Percentiles rank a stretch among this genome's conserved stretches.
Evolutionary conservation across 2,329 filamentous ascomycete genomes (phyloP).

Genomic region (Trichoderma asperellum): DNA sequence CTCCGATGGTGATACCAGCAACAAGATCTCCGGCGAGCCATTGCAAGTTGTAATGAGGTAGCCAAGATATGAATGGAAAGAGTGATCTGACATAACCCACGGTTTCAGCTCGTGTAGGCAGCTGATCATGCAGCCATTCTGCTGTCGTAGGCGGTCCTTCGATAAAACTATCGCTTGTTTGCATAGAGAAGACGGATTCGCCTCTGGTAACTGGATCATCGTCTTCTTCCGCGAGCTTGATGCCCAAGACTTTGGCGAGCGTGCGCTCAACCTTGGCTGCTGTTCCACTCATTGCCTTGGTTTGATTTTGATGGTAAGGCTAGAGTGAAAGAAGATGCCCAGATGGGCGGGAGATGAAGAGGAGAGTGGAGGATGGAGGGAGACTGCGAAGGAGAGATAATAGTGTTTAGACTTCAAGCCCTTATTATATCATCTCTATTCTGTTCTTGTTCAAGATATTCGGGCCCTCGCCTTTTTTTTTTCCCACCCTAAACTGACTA

Average conservation of each 20-base stretch:
- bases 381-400: not conserved
- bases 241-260: slow-evolving; percentile 79
- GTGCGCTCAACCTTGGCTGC: slow-evolving; percentile 67
- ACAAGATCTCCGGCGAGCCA: slow-evolving; percentile 91
- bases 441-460: not conserved
- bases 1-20: slow-evolving; percentile 67
- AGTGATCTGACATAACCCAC: slow-evolving; percentile 68
- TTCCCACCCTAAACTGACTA: not conserved
- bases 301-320: not conserved
- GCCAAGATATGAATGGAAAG: slow-evolving; percentile 92
- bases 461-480: slow-evolving; percentile 12
- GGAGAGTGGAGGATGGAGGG: not conserved
- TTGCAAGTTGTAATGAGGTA: slow-evolving; percentile 81
- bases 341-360: not conserved
- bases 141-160: slow-evolving; percentile 76
- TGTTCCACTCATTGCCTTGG: slow-evolving; percentile 41
- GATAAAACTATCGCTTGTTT: slow-evolving; percentile 76
- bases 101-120: slow-evolving; percentile 62
- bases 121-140: slow-evolving; percentile 71
- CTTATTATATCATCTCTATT: slow-evolving; percentile 11
- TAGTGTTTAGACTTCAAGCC: not conserved
- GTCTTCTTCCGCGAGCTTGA: slow-evolving; percentile 69
- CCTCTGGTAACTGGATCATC: slow-evolving; percentile 70
- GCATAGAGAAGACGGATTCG: slow-evolving; percentile 77
- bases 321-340: slow-evolving; percentile 21